Base-by-base conservation (phyloP, 768 basidiomycete species). In the Multifurca ochricompacta region DNA sequence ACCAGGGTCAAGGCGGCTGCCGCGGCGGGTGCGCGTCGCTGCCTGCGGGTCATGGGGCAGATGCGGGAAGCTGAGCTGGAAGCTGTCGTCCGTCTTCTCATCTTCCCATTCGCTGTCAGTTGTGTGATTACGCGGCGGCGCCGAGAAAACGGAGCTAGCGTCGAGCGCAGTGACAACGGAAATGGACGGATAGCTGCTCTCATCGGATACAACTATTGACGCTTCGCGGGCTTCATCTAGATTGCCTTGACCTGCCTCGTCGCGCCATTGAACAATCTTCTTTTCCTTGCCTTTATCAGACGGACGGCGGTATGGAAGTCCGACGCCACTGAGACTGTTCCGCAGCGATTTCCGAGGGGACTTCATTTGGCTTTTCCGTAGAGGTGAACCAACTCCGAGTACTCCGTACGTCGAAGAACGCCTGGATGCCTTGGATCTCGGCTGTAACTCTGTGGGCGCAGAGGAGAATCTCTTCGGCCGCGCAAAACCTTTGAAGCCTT, bases 21-120 rank as follows among this genome's bases (percentile, higher is more conserved):
- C 85, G 73, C 36, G 82, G 69, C 48, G 41, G 4, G 35, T 45
- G 46, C 53, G 57, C 7, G 64, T 49, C 27, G 58, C 48, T 0
- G 58, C 56, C 9, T 58, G 57, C 16, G 59, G 57, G 48, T 43
- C 45, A 25, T n/a, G 61, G 55, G 39, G 56, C 28, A 18, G 62
- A 48, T 56, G 50, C 6, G 77, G 70, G 51, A 81, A 75, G 65
- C 75, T 81, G 56, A 82, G 53, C 59, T 74, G 79, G 62, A 86
- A 64, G 64, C 84, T 87, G 46, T 88, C 87, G 7, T 92, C 88
- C 1, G 85, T 87, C 70, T 79, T 86, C 64, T 91, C 88, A 64
- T 91, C 88, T 68, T 91, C 89, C 89, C 90, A 91, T 53, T 92
- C 89, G 66, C 85, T 89, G 62, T 91, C 88, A 5, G 86, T 76